Conservation (phyloP, 495 filamentous ascomycete genomes). For the Physcia stellaris region DNA sequence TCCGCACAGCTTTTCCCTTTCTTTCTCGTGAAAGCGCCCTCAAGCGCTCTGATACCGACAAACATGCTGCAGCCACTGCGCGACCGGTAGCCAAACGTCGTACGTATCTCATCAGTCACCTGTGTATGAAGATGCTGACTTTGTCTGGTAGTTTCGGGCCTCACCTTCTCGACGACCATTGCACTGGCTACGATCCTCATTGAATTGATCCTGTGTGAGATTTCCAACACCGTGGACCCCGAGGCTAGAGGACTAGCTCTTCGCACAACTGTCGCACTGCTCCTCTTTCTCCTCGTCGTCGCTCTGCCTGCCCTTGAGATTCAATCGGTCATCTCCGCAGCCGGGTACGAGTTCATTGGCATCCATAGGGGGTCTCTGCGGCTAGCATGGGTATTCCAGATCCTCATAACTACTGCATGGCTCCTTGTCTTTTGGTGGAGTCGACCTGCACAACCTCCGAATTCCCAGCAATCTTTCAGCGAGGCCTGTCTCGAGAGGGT, state of each 20-base stretch:
- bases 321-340: conserved; percentile 45
- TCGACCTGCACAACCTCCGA: conserved; percentile 17
- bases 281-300: conserved; percentile 53
- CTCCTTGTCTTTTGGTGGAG: conserved; percentile 60
- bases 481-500: conserved; percentile 67
- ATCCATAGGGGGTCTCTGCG: conserved; percentile 30
- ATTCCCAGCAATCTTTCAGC: conserved; percentile 34
- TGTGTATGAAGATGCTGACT: no score
- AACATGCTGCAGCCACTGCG: no score
- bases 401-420: conserved; percentile 45
- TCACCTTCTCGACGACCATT: conserved; percentile 57
- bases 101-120: conserved; percentile 35
- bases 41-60: no score
- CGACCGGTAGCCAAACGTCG: no score
- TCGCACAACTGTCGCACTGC: conserved; percentile 45
- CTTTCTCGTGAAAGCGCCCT: conserved; percentile 38
- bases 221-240: conserved; percentile 53
- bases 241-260: conserved; percentile 47
- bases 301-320: conserved; percentile 61
- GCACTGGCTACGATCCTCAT: conserved; percentile 60
- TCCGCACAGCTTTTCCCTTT: conserved; percentile 49
- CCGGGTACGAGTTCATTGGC: conserved; percentile 41
- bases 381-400: conserved; percentile 44
- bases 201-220: conserved; percentile 65
- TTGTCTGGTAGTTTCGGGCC: conserved; percentile 22